Percentiles rank a stretch among this genome's conserved stretches.
Evolutionary conservation across 257 asterid genomes (phyloP).

Genomic region (Solanum bulbocastanum): DNA sequence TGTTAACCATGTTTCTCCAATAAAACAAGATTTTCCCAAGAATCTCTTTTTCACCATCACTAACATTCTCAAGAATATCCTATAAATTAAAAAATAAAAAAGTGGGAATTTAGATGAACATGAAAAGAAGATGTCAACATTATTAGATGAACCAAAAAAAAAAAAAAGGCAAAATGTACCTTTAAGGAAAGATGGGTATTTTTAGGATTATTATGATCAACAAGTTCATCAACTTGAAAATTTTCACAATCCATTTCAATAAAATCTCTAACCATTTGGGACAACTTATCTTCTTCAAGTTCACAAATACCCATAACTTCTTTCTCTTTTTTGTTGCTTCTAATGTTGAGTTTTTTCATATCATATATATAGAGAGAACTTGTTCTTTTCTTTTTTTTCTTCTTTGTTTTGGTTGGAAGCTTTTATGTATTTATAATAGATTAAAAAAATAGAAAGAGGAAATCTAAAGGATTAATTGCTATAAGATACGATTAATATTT

Average conservation of each 20-base stretch:
- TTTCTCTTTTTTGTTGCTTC: background rate
- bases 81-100: background rate
- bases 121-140: background rate
- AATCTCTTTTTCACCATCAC: slow-evolving; percentile 39
- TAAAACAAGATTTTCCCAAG: slow-evolving; percentile 29
- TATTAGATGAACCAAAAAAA: background rate
- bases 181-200: slow-evolving; percentile 22
- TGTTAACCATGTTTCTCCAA: slow-evolving; percentile 11
- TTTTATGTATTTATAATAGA: background rate
- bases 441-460: background rate
- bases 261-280: slow-evolving; percentile 25
- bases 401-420: background rate
- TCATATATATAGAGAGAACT: background rate
- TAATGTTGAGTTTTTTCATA: background rate
- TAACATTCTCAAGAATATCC: slow-evolving; percentile 39
- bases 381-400: background rate
- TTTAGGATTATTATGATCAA: slow-evolving; percentile 15
- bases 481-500: background rate
- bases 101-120: background rate
- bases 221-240: slow-evolving; percentile 7
- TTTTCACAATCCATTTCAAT: slow-evolving; percentile 6
- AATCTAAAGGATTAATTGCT: background rate
- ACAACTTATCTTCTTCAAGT: slow-evolving; percentile 11
- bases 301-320: background rate
- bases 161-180: background rate